These are phyloP conservation scores for Marasmius sp. DNA, from an alignment of 1,284 basidiomycete species.

Conservation along the genomic window DNA sequence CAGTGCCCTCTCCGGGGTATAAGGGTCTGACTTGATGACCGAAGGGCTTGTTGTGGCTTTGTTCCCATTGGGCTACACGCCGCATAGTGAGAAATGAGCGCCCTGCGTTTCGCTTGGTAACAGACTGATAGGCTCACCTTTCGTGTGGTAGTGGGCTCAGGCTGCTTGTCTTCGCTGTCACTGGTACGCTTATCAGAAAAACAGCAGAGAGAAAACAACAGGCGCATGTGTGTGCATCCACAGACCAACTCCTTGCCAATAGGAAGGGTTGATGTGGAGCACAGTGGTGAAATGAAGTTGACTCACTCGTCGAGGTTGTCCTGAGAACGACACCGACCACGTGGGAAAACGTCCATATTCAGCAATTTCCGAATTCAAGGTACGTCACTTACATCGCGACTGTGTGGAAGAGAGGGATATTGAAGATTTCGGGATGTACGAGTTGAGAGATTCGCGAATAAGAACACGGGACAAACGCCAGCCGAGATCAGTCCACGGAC, in stretches of 20 bases:
- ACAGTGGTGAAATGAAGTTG: conserved; percentile 8
- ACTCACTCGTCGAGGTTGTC: conserved; percentile 1
- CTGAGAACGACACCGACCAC: neutral
- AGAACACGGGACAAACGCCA: too few species aligned
- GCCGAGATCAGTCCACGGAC: neutral
- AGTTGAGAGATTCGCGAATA: neutral
- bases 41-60: conserved; percentile 12
- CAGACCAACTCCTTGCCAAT: conserved; percentile 14
- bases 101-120: conserved; percentile 5
- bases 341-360: neutral
- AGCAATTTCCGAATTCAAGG: neutral
- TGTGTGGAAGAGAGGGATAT: neutral
- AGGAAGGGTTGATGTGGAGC: conserved; percentile 15
- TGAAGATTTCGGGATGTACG: neutral
- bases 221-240: conserved; percentile 43
- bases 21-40: conserved; percentile 38
- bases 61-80: neutral
- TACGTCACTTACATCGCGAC: conserved; percentile 1
- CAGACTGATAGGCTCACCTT: conserved; percentile 7
- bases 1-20: conserved; percentile 47
- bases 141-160: conserved; percentile 3
- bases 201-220: conserved; percentile 52
- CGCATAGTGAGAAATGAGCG: neutral
- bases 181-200: conserved; percentile 50
- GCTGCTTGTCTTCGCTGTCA: conserved; percentile 36